Base-by-base conservation (phyloP, 306 rosid genomes). In the Glycine tomentella region DNA sequence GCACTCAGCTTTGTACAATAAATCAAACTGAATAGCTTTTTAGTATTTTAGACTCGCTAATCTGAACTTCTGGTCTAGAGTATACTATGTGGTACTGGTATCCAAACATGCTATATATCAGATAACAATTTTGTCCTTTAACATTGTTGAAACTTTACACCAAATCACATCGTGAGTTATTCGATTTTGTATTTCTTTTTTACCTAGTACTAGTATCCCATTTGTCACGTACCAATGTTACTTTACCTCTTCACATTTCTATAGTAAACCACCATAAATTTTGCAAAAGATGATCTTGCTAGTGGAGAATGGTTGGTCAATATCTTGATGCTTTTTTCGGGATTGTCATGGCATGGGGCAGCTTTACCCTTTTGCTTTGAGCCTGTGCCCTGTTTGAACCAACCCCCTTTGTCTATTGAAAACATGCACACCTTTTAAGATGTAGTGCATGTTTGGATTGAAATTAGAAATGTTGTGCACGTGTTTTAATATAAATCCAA, bases 311-410 rank as follows among this genome's bases (percentile, higher is more conserved):
- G 75, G 56, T 42, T 53, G 67, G 77, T 88, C 84, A 88, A 88
- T 77, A 72, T 79, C 58, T 75, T 64, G 56, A 72, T 72, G 75
- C 90, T 81, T 87, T 84, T 81, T 73, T 75, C 3, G 84, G 80
- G 74, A 78, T 46, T 83, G 79, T 51, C 63, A 75, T 76, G 78
- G 66, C 82, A 81, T 45, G 72, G 73, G 73, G 70, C 65, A 72
- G 80, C 88, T 80, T 86, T 84, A 80, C 53, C 80, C 81, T 80
- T 75, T 80, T 62, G 75, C 82, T 75, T 84, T 70, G 82, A 70
- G 82, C 61, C 52, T 38, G 53, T 69, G 73, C 13, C 50, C 74
- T 25, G 31, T 25, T n/a, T 79, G 84, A 84, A 68, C 81, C 76
- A 25, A 25, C 31, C 74, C 6, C 48, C 70, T 69, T 12, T 76